These are phyloP conservation scores for Hanseniaspora nectarophila DNA, from an alignment of 805 yeast genomes.

Conservation along the genomic window DNA sequence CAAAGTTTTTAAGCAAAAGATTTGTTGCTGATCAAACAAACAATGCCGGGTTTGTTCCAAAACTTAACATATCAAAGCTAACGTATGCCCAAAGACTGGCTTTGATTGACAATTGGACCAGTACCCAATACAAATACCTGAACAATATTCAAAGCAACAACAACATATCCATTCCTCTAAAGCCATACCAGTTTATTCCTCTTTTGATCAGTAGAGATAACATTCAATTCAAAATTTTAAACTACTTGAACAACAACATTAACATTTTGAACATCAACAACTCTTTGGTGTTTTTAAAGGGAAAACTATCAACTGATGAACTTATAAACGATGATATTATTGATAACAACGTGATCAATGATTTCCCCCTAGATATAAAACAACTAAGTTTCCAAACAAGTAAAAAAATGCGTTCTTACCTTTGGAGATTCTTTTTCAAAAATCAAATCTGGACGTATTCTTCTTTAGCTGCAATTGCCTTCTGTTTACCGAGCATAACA, in stretches of 20 bases:
- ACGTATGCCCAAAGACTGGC: slow-evolving; percentile 7
- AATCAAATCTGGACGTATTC: slow-evolving; percentile 9
- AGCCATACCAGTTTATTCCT: slow-evolving; percentile 6
- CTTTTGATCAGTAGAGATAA: slow-evolving; percentile 5
- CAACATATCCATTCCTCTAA: slow-evolving; percentile 4
- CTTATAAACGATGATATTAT: slow-evolving; percentile 8
- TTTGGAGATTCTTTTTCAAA: slow-evolving; percentile 12
- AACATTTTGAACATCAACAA: slow-evolving; percentile 11
- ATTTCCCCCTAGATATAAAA: slow-evolving; percentile 12
- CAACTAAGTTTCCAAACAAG: slow-evolving; percentile 6
- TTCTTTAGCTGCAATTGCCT: background rate
- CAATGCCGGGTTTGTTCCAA: background rate
- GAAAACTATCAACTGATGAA: slow-evolving; percentile 13
- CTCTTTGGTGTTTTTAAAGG: slow-evolving; percentile 11
- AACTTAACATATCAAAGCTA: slow-evolving; percentile 10
- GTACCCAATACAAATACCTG: slow-evolving; percentile 8
- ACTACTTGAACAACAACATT: slow-evolving; percentile 11
- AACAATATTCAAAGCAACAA: slow-evolving; percentile 12
- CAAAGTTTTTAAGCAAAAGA: background rate
- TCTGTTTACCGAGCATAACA: background rate
- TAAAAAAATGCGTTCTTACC: slow-evolving; percentile 11
- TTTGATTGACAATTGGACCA: slow-evolving; percentile 11
- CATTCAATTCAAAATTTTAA: slow-evolving; percentile 8
- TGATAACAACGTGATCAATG: slow-evolving; percentile 12
- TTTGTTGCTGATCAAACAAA: background rate